These are phyloP conservation scores for Fusarium musae DNA, from an alignment of 2,329 filamentous ascomycete genomes.

Conservation along the genomic window DNA sequence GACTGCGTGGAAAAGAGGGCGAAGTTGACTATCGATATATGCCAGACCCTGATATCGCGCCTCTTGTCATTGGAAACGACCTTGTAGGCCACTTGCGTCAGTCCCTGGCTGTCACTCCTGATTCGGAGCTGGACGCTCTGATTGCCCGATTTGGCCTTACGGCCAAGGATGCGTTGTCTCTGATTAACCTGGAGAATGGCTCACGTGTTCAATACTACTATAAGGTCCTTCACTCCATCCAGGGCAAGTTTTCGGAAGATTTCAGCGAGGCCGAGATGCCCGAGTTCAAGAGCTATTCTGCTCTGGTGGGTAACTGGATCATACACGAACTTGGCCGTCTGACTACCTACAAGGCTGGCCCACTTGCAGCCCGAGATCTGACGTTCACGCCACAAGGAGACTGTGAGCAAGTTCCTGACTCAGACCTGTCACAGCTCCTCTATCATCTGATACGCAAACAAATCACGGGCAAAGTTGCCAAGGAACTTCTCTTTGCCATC, in stretches of 20 bases:
- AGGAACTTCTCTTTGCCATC: constrained; percentile 65
- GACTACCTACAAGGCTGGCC: constrained; percentile 60
- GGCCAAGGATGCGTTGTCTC: constrained; percentile 82
- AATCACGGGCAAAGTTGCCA: constrained; percentile 68
- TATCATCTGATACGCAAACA: constrained; percentile 58
- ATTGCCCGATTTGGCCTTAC: constrained; percentile 74
- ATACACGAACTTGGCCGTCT: constrained; percentile 80
- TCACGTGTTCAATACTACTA: constrained; percentile 85
- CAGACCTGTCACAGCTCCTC: constrained; percentile 62
- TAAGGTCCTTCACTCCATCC: constrained; percentile 66
- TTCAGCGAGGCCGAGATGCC: constrained; percentile 27
- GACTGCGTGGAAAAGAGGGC: constrained; percentile 91
- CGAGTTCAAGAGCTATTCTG: constrained; percentile 53
- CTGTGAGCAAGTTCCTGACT: constrained; percentile 58
- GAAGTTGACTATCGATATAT: constrained; percentile 99
- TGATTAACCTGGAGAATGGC: constrained; percentile 82
- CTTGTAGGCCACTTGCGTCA: constrained; percentile 72
- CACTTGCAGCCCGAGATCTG: constrained; percentile 48
- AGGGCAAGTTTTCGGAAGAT: constrained; percentile 44
- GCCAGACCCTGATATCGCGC: constrained; percentile 91
- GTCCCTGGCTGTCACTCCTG: constrained; percentile 77
- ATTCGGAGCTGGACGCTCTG: constrained; percentile 73
- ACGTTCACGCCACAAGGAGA: constrained; percentile 59
- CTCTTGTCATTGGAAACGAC: constrained; percentile 78
- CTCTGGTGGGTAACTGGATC: constrained; percentile 72